Evolutionary conservation across 73 alveolate genomes (phyloP), one percentile per base, ranked within the genome.

Genomic region (Stentor coeruleus): DNA sequence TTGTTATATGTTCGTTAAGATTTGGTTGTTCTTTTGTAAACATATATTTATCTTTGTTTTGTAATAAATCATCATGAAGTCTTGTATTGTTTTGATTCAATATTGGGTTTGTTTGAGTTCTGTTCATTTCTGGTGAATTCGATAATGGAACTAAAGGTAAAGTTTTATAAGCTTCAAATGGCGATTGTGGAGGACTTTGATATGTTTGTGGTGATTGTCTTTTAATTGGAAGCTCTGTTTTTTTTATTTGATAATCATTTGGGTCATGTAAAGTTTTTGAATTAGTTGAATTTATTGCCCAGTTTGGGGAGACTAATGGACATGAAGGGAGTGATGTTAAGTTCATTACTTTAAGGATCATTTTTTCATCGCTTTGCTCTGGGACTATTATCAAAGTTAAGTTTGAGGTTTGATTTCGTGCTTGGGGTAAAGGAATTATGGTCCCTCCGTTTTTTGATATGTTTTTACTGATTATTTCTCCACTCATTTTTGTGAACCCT

Each of bases 1-100:
- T 83, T n/a, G 87, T 82, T 0, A 86, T 86, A 36, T 86, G 89
- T 28, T 83, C 86, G 42, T 86, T 86, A 36, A 60, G 55, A 2
- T 75, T 75, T 20, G 37, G n/a, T 20, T 66, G 37, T 49, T 6
- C 20, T 11, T 49, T 6, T 49, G 66, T 11, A 49, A 49, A 49
- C 28, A 20, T 20, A 20, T 49, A 49, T 49, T 49, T 49, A 11
- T 49, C 66, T 49, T 49, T 49, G 66, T 49, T 49, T 49, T 49
- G 28, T 6, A 49, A 20, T 6, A 49, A 49, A 20, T 49, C 66
- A 11, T 49, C 28, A 6, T 49, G 6, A 11, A 49, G 20, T 6
- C 28, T 49, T 49, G 6, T 49, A 20, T 49, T 20, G 20, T 49
- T 49, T 49, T 49, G 6, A 11, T 11, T 6, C 28, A 11, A 49